Conservation (phyloP, 2,329 filamentous ascomycete species). For the Xylariaceae sp. region DNA sequence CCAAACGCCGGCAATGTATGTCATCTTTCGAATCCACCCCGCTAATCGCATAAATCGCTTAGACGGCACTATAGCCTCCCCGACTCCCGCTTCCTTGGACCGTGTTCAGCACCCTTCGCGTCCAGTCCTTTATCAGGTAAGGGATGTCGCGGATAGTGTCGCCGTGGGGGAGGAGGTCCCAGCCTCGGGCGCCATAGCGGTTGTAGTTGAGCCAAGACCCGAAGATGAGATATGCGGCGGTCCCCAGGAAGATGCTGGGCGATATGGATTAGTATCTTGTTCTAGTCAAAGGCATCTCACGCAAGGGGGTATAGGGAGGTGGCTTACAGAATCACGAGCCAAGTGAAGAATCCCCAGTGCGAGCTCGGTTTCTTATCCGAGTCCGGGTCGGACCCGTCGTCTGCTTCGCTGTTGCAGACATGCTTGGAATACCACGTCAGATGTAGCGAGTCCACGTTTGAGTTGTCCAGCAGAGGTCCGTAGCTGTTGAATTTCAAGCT, state of each 20-base stretch:
- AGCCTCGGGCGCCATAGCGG: constrained; percentile 88
- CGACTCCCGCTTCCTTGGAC: constrained; percentile 79
- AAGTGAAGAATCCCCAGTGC: constrained; percentile 95
- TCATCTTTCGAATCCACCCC: too few species aligned
- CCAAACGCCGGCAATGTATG: background rate
- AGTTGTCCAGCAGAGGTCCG: constrained; percentile 51
- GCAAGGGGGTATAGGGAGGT: constrained; percentile 1
- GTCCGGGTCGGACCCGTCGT: constrained; percentile 32
- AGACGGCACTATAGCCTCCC: constrained; percentile 94
- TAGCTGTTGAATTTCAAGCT: constrained; percentile 78
- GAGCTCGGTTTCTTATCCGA: constrained; percentile 38
- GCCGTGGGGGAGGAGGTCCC: constrained; percentile 89
- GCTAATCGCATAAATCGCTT: too few species aligned
- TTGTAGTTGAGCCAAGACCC: constrained; percentile 99
- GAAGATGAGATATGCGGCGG: constrained; percentile 90
- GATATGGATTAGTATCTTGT: constrained; percentile 11
- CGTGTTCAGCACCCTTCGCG: constrained; percentile 72
- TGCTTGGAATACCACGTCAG: constrained; percentile 85
- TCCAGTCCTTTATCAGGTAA: constrained; percentile 87
- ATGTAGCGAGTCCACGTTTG: constrained; percentile 58
- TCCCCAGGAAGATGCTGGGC: constrained; percentile 75
- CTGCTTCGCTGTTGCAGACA: constrained; percentile 61
- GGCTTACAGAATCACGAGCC: constrained; percentile 86
- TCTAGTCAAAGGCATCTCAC: background rate
- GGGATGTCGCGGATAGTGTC: constrained; percentile 90